Evolutionary conservation across 345 rosid genomes (phyloP), one percentile per base, ranked within the genome.

Genomic region (Eucalyptus regnans): DNA sequence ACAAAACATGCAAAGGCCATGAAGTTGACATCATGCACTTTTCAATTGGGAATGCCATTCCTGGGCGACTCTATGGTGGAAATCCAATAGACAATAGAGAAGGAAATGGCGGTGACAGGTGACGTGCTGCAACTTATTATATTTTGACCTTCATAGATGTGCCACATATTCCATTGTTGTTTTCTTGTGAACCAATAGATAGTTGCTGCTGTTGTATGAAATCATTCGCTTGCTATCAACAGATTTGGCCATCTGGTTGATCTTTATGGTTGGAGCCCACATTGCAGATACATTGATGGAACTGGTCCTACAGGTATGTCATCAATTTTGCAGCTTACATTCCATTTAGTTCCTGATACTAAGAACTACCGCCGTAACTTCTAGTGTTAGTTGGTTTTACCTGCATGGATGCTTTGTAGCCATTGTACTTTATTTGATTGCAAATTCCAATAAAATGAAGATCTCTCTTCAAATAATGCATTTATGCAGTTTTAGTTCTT

Each of bases 1-100:
- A 90, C 94, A 97, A 95, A 93, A 92, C 95, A 88, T 98, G 99
- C 94, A 96, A 93, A 94, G 98, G 99, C 87, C 95, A 96, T 88
- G 99, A 98, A 93, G 99, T 98, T 88, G 99, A 98, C 90, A 97
- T 98, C n/a, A 97, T 98, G 99, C 99, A 98, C 91, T 98, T 98
- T 94, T 97, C 98, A 23, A 94, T 95, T 85, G 99, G 99, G 93
- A 95, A 93, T 90, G 99, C 99, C 90, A 95, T 98, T 89, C 99
- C 99, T 7, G 99, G 99, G 88, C 95, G 99, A 51, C 97, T 98
- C 18, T 98, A 98, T 87, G 99, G 99, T 86, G 96, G 97, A 88
- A 97, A 98, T 89, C 96, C 93, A 33, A 87, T 94, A 86, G 99
- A 97, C 91, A 95, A 95, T 87, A 12, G 93, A 56, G 94, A 95